Evolutionary conservation across 192 early-diverging fungal genomes (phyloP), one percentile per base, ranked within the genome.

Genomic region (Umbelopsis vinacea): DNA sequence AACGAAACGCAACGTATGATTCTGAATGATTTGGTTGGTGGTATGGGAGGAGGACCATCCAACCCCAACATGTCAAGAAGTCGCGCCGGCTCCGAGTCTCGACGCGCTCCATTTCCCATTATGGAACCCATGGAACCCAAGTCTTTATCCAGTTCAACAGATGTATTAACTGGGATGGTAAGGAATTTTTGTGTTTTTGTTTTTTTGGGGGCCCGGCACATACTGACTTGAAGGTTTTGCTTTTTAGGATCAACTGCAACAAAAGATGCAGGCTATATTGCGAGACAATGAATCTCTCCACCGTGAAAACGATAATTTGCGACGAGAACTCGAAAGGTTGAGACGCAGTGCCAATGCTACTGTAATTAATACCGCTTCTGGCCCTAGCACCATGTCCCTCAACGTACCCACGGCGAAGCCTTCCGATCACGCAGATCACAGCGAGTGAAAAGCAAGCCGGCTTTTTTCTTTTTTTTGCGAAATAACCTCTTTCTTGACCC

Each of bases 1-100:
- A 87, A 82, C 29, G 86, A 87, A 29, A 71, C 70, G 3, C 83
- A 85, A 52, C 78, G 79, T 7, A 66, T 23, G 22, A 60, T 85
- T 7, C 33, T 87, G 10, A 69, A 55, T 5, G 86, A 85, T 21
- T 53, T 83, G 17, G 17, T 68, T 5, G n/a, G 4, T 29, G 48
- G 38, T 4, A 46, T 68, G 24, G 17, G 55, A 17, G 48, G 15
- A 8, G 10, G 29, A 3, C 29, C 50, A 5, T 19, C 52, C 46
- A 43, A 22, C 3, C 23, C 69, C 37, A 35, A 21, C 17, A 54
- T 66, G 8, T 37, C 46, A 7, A 50, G 66, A 46, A 67, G 52
- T 55, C 48, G 70, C 15, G 52, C 66, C 43, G 70, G 43, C 37
- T 76, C 69, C 50, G 17, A 37, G 6, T 57, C 57, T 72, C 26